phyloP scores from a whole-genome alignment of 495 filamentous ascomycete species.

The Collariella sp. region DNA sequence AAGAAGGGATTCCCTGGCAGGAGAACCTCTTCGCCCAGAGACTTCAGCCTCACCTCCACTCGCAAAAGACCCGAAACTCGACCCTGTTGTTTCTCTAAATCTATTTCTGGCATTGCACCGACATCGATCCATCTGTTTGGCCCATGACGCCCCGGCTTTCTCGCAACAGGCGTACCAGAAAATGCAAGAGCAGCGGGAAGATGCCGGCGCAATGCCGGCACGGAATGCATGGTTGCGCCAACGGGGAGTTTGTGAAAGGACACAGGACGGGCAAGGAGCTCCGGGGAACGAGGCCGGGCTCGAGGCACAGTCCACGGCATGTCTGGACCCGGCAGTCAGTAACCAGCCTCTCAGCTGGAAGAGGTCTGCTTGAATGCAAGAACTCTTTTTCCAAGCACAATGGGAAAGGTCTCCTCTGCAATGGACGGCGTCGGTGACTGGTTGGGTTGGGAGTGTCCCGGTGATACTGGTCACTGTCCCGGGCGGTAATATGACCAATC shows the following conservation, averaged over 20 bases:
- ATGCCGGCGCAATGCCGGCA: neutral
- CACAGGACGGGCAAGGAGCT: no score
- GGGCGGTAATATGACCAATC: constrained; percentile 41
- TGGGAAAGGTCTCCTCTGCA: no score
- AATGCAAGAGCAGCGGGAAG: neutral
- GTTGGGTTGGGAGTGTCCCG: neutral
- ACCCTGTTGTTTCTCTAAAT: neutral
- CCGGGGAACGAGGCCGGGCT: no score
- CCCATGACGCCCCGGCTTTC: no score
- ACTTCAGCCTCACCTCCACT: no score
- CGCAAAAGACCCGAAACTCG: no score
- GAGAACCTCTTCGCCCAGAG: no score
- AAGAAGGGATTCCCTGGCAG: no score
- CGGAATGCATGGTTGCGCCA: neutral
- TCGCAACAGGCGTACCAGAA: neutral
- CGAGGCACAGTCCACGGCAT: no score
- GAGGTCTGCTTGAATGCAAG: no score
- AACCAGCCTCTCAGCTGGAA: no score
- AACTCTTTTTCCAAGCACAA: neutral
- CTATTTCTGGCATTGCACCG: neutral
- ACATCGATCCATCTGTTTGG: neutral
- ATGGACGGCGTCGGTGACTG: constrained; percentile 3
- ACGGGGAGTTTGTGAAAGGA: neutral
- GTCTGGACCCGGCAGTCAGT: no score
- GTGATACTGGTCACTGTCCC: constrained; percentile 27